Conservation (phyloP, 208 protist genomes). For the Trypanosoma grayi region DNA sequence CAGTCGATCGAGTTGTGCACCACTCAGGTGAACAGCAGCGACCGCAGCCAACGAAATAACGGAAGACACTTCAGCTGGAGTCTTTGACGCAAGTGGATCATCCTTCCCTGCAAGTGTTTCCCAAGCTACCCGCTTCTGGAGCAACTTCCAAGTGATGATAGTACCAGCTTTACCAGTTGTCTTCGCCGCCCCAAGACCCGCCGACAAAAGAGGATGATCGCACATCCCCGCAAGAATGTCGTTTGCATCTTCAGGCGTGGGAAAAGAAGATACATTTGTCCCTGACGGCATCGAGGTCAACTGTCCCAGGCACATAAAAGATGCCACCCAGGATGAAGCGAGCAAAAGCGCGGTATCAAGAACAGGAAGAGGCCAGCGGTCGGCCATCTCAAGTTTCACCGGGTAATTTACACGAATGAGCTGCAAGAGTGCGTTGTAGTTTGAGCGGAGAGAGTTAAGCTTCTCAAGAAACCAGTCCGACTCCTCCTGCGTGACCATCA, state of each 20-base stretch:
- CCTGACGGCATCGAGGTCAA: neutral
- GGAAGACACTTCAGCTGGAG: slow-evolving; percentile 7
- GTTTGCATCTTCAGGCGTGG: neutral
- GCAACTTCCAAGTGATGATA: neutral
- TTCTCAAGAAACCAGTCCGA: slow-evolving; percentile 60
- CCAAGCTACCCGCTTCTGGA: neutral
- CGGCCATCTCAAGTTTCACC: neutral
- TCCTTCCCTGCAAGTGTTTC: slow-evolving; percentile 12
- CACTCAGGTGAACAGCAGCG: slow-evolving; percentile 22
- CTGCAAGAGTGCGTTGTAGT: slow-evolving; percentile 12
- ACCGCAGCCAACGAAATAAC: slow-evolving; percentile 21
- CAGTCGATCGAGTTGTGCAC: slow-evolving; percentile 6
- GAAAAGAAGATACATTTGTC: neutral
- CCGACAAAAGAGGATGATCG: slow-evolving; percentile 29
- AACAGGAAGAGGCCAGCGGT: slow-evolving; percentile 15
- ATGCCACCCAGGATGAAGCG: slow-evolving; percentile 30
- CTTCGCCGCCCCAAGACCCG: slow-evolving; percentile 3
- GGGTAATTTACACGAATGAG: slow-evolving; percentile 3
- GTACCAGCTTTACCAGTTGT: neutral
- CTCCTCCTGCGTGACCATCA: slow-evolving; percentile 51
- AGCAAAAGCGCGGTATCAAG: slow-evolving; percentile 28
- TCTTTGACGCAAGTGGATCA: slow-evolving; percentile 17
- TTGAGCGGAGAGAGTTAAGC: slow-evolving; percentile 25
- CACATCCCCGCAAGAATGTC: slow-evolving; percentile 17
- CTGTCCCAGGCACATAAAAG: slow-evolving; percentile 31